These are phyloP conservation scores for Rubus parviflorus DNA, from an alignment of 306 rosid species.

Conservation along the genomic window DNA sequence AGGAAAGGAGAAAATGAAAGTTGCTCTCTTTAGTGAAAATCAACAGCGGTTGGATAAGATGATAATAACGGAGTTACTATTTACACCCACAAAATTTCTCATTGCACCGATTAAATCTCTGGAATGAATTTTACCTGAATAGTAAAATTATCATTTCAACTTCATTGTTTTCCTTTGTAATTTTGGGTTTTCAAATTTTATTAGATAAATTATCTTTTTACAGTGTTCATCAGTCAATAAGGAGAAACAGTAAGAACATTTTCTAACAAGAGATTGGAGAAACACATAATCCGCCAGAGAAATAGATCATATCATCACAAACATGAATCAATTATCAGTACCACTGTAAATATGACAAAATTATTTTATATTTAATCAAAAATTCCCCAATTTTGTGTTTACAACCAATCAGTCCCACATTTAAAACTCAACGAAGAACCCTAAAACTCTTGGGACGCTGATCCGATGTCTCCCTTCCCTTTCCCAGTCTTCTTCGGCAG, in stretches of 20 bases:
- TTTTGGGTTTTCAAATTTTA: no score
- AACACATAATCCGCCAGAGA: no score
- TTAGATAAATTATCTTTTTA: neutral
- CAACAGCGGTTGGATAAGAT: neutral
- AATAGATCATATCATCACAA: neutral
- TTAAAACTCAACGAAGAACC: neutral
- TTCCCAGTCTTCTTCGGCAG: constrained; percentile 56
- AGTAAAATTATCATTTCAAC: neutral
- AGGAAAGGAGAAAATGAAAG: neutral
- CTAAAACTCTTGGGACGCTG: constrained; percentile 62
- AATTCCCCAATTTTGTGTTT: neutral
- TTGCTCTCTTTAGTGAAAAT: neutral
- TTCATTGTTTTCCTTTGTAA: neutral
- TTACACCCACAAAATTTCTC: neutral
- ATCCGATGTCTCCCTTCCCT: constrained; percentile 58
- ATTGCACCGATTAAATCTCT: neutral
- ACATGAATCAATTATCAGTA: neutral
- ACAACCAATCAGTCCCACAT: neutral
- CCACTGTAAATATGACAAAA: neutral
- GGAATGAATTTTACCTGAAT: no score
- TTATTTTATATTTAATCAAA: neutral
- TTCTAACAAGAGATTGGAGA: no score
- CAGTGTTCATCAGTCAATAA: neutral
- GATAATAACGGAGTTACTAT: neutral
- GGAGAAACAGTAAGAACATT: no score